These are phyloP conservation scores for Rhynchosporium agropyri DNA, from an alignment of 2,329 filamentous ascomycete genomes.

Conservation along the genomic window DNA sequence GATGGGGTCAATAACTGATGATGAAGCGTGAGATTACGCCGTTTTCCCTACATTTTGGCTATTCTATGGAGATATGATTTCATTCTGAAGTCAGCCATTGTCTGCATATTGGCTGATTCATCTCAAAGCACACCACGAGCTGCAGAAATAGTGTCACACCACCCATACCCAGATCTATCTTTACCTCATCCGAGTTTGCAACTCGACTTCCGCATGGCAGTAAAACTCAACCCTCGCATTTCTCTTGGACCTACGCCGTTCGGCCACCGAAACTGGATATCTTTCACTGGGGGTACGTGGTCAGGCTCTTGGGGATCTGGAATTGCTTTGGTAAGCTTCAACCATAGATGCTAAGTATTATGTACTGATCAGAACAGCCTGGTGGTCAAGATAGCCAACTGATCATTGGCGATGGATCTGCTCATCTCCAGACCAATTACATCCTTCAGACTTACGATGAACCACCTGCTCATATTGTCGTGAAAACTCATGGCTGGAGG, in stretches of 20 bases:
- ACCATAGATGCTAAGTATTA: not conserved
- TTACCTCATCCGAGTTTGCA: slow-evolving; percentile 51
- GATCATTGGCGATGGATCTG: slow-evolving; percentile 39
- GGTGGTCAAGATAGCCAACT: slow-evolving; percentile 46
- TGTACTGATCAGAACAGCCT: slow-evolving; percentile 32
- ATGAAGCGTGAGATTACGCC: not conserved
- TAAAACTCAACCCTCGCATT: slow-evolving; percentile 49
- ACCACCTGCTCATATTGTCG: slow-evolving; percentile 49
- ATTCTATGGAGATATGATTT: not conserved
- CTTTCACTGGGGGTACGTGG: slow-evolving; percentile 52
- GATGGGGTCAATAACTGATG: slow-evolving; percentile 10
- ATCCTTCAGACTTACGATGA: slow-evolving; percentile 53
- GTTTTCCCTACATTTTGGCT: not conserved
- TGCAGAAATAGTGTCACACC: slow-evolving; percentile 24
- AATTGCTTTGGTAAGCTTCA: slow-evolving; percentile 44
- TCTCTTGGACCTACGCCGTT: slow-evolving; percentile 47
- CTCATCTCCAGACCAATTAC: slow-evolving; percentile 51
- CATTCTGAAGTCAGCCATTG: too few relatives aligned
- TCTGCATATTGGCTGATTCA: not conserved
- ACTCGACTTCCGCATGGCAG: slow-evolving; percentile 55
- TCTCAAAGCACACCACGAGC: slow-evolving; percentile 29
- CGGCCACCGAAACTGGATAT: slow-evolving; percentile 53
- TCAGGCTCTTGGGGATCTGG: slow-evolving; percentile 54
- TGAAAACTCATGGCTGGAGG: slow-evolving; percentile 52
- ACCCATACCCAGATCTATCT: slow-evolving; percentile 45